phyloP scores from a whole-genome alignment of 345 rosid species.

The Chamaenerion angustifolium region DNA sequence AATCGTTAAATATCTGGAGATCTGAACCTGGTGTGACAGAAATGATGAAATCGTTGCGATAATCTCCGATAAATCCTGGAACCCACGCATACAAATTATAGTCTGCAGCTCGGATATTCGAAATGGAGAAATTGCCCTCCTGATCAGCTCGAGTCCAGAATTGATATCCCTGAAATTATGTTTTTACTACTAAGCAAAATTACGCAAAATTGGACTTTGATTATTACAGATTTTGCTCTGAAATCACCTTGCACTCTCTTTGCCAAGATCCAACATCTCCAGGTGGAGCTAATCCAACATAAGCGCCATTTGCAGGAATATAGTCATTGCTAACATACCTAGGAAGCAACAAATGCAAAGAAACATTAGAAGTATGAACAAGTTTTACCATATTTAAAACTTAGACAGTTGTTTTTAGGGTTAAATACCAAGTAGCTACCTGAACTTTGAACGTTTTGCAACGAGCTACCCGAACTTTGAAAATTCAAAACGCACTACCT shows the following conservation, averaged over 20 bases:
- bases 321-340: conserved; percentile 36
- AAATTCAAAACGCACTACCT: too few relatives aligned
- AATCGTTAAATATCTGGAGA: not conserved
- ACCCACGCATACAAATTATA: conserved; percentile 78
- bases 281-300: conserved; percentile 65
- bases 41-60: conserved; percentile 23
- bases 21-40: conserved; percentile 43
- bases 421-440: too few relatives aligned
- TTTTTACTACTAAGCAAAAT: too few relatives aligned
- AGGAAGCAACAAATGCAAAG: conserved; percentile 6
- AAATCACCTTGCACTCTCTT: conserved; percentile 57
- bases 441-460: too few relatives aligned
- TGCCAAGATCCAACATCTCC: conserved; percentile 84
- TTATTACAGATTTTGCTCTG: not conserved
- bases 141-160: conserved; percentile 67
- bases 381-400: too few relatives aligned
- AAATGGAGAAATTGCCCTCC: conserved; percentile 53
- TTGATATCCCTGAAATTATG: conserved; percentile 48
- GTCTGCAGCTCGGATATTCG: conserved; percentile 35
- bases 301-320: conserved; percentile 41
- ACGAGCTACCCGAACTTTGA: too few relatives aligned
- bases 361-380: too few relatives aligned
- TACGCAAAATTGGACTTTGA: too few relatives aligned
- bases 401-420: too few relatives aligned
- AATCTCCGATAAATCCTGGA: conserved; percentile 87